These are phyloP conservation scores for Fusarium staphyleae DNA, from an alignment of 2,329 filamentous ascomycete genomes.

Conservation along the genomic window DNA sequence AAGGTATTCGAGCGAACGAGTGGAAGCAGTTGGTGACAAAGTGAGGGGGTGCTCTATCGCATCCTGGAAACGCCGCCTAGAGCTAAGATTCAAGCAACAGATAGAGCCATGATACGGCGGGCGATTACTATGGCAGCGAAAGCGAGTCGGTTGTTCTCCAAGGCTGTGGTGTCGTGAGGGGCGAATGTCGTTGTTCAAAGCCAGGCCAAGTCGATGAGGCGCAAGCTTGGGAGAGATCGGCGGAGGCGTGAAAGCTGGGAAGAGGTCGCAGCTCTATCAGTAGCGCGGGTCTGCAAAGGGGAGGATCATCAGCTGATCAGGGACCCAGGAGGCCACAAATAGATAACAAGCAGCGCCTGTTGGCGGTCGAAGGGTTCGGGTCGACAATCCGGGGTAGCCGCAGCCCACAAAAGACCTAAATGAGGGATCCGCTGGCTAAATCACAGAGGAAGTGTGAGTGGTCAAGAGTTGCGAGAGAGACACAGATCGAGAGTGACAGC, in stretches of 20 bases:
- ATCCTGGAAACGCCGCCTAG: constrained; percentile 35
- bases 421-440: constrained; percentile 33
- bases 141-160: constrained; percentile 2
- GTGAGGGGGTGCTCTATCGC: constrained; percentile 37
- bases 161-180: not conserved
- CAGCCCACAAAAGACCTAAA: constrained; percentile 32
- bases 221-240: constrained; percentile 35
- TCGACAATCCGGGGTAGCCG: constrained; percentile 41
- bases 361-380: constrained; percentile 29
- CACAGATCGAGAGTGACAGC: not conserved
- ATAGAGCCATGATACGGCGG: constrained; percentile 36
- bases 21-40: constrained; percentile 33
- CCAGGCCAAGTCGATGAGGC: constrained; percentile 13
- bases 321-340: constrained; percentile 34
- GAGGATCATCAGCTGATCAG: constrained; percentile 44
- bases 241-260: constrained; percentile 32
- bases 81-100: constrained; percentile 33
- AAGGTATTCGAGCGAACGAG: constrained; percentile 33
- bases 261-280: constrained; percentile 38
- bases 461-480: not conserved
- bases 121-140: constrained; percentile 6
- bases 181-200: constrained; percentile 9
- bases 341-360: constrained; percentile 26
- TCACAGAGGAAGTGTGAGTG: constrained; percentile 8
- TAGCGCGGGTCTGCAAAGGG: constrained; percentile 37